Evolutionary conservation across 257 asterid genomes (phyloP), one percentile per base, ranked within the genome.

Genomic region (Linaria vulgaris): DNA sequence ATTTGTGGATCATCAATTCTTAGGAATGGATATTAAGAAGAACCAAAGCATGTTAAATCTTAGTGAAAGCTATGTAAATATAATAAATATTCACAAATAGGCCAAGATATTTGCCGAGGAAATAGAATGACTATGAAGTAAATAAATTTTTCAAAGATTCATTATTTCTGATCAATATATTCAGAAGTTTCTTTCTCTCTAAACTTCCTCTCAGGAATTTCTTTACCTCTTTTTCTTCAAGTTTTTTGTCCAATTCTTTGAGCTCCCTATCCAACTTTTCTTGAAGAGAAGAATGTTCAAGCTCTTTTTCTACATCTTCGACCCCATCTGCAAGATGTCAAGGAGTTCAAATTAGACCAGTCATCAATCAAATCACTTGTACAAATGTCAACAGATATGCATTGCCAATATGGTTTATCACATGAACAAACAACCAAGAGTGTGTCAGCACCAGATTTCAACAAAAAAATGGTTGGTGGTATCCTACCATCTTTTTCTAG

Each of bases 251-350:
- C 79, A 94, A 67, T 71, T 94, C 99, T 75, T 87, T 83, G 56
- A 94, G 87, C 80, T 94, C 99, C 72, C 46, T 68, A 64, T 94
- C 99, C 76, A 94, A 52, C 68, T 74, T 76, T 76, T 94, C 95
- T 79, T 94, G 97, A 69, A 87, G 87, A 69, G 97, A 87, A 78
- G 89, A 79, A 84, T 94, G 95, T 17, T 90, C 96, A 16, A 84
- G 83, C 77, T 87, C 97, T 71, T 92, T 84, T 64, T 90, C 85
- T 75, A 77, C 95, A 69, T 77, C 95, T 78, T 85, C 95, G 48
- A 63, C 79, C 61, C 73, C 88, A 59, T 71, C 99, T 94, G 78
- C 66, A 75, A 59, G 70, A 54, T 44, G 47, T 54, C 58, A 47
- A 56, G 6, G 59, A 66, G 43, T 45, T 37, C 16, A 56, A 56